Base-by-base conservation (phyloP, 495 filamentous ascomycete genomes). In the Podospora tetraspora region DNA sequence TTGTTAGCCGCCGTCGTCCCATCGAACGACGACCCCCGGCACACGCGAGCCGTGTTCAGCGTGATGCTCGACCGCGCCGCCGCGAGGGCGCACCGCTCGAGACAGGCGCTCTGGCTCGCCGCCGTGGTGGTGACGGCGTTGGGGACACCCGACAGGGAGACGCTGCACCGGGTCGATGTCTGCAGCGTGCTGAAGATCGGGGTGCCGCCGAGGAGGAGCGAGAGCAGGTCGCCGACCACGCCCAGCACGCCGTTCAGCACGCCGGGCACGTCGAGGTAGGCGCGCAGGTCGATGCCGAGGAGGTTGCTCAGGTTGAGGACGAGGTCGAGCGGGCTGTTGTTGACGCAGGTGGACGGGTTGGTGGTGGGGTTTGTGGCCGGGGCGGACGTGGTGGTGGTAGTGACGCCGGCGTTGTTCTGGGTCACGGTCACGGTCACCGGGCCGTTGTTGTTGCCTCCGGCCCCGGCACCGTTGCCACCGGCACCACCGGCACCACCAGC, bases 251-350 rank as follows among this genome's bases (percentile, higher is more conserved):
- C 30, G 27, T 59, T 32, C 12, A 59, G 7, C 9, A 67, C 34
- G 12, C 61, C 61, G 21, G 62, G 23, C 0, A 70, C 32, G 27
- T 63, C 59, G 19, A 64, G 21, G 24, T 69, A 30, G 16, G 65
- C 69, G 30, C 37, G 22, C 8, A 72, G 64, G 65, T 62, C 29
- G 21, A 72, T 22, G 52, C 66, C 68, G 34, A 59, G 61, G 23
- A 72, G 43, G 16, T 59, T 66, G 22, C 62, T 32, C 21, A 71
- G 57, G 65, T 66, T 58, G 66, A 68, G 25, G 19, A 25, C 34
- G 25, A 71, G 34, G 52, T 59, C 61, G 3, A 70, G 68, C 7
- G 59, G 29, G 8, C 24, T 30, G 59, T 23, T 60, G 59, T 13
- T 8, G 19, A 52, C 59, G 37, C 43, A 56, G 25, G 24, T 34